phyloP scores from a whole-genome alignment of 1,284 basidiomycete genomes.

The Wolfiporia cocos region DNA sequence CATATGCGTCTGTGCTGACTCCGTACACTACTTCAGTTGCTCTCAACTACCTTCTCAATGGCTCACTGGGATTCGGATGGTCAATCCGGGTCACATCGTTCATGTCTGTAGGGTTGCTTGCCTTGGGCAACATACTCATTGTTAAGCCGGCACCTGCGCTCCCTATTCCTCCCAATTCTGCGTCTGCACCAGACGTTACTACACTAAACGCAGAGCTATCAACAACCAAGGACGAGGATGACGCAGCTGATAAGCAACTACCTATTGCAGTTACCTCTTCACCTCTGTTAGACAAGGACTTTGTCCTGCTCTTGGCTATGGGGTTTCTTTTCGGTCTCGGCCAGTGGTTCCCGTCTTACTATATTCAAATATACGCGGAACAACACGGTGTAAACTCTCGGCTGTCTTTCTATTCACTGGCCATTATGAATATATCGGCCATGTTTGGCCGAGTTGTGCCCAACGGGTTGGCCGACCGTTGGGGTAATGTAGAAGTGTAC shows the following conservation, averaged over 20 bases:
- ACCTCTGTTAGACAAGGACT: too few relatives aligned
- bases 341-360: conserved; percentile 21
- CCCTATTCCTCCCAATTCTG: too few relatives aligned
- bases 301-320: conserved; percentile 15
- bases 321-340: conserved; percentile 19
- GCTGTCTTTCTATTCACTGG: conserved; percentile 19
- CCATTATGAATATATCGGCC: conserved; percentile 20
- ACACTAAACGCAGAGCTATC: too few relatives aligned
- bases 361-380: conserved; percentile 21
- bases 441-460: conserved; percentile 20
- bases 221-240: background rate
- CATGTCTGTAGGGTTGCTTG: conserved; percentile 6
- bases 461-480: conserved; percentile 19
- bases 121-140: conserved; percentile 11
- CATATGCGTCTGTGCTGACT: background rate
- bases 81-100: conserved; percentile 19
- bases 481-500: conserved; percentile 19
- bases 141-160: too few relatives aligned
- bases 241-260: background rate
- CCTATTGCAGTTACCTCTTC: background rate
- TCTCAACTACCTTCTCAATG: conserved; percentile 23
- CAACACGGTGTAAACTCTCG: conserved; percentile 14
- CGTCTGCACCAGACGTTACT: too few relatives aligned
- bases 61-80: conserved; percentile 13
- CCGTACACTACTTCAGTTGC: background rate